A percentile compares a stretch with the other conserved stretches of the same genome.
Conservation (phyloP, 176 grass and related monocot species). For the Oryza rufipogon region DNA sequence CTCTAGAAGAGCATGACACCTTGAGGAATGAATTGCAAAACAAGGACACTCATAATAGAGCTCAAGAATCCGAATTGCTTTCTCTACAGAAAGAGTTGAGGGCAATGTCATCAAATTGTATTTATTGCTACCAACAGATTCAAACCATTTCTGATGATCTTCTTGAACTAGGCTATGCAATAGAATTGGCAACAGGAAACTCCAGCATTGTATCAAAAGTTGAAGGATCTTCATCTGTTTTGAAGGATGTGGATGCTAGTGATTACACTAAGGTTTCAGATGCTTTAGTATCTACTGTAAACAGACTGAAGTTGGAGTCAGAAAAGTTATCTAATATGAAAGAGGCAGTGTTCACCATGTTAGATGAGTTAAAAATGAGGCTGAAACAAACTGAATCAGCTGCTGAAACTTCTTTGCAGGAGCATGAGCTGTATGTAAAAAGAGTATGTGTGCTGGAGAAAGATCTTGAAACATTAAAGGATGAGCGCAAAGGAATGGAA, state of each 20-base stretch:
- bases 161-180: conserved; percentile 43
- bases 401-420: conserved; percentile 66
- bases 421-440: conserved; percentile 55
- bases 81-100: conserved; percentile 56
- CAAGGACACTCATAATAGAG: conserved; percentile 56
- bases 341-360: conserved; percentile 37
- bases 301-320: conserved; percentile 47
- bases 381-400: conserved; percentile 66
- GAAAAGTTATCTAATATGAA: conserved; percentile 47
- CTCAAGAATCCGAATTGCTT: conserved; percentile 67
- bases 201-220: conserved; percentile 43
- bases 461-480: conserved; percentile 62
- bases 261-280: conserved; percentile 52
- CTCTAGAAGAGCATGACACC: conserved; percentile 58
- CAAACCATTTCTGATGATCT: conserved; percentile 46
- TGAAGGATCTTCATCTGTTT: conserved; percentile 40
- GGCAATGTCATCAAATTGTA: conserved; percentile 63
- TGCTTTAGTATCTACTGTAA: conserved; percentile 50
- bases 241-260: conserved; percentile 43
- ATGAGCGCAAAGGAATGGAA: conserved; percentile 68
- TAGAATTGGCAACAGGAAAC: conserved; percentile 44
- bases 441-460: conserved; percentile 69
- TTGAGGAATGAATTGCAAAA: conserved; percentile 73
- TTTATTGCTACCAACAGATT: conserved; percentile 59
- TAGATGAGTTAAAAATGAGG: conserved; percentile 58